Percentiles rank a stretch among this genome's conserved stretches.
phyloP scores from a whole-genome alignment of 1,284 basidiomycete genomes.

The Trichosporon sp. region DNA sequence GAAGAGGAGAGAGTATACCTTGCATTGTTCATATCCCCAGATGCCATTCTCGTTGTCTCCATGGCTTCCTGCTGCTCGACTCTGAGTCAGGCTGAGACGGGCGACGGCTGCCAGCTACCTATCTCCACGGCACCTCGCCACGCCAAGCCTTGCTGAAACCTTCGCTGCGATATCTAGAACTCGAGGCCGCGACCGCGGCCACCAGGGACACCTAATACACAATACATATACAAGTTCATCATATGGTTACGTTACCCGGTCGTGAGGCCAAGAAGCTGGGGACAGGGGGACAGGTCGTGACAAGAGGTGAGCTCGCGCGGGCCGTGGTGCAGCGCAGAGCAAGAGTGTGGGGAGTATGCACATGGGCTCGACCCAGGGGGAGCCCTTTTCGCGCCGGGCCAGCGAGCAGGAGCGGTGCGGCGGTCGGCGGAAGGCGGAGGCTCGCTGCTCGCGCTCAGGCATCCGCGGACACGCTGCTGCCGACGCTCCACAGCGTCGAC shows the following conservation, averaged over 20 bases:
- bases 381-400: neutral
- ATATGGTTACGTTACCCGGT: neutral
- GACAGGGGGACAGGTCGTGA: neutral
- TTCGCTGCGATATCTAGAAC: too few species aligned
- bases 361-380: neutral
- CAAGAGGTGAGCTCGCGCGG: neutral
- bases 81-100: too few species aligned
- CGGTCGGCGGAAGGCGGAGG: neutral
- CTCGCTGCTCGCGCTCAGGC: neutral
- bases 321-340: too few species aligned
- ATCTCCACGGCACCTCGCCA: too few species aligned
- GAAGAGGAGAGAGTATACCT: neutral
- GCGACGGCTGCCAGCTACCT: too few species aligned
- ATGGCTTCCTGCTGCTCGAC: neutral
- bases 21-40: constrained; percentile 8
- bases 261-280: neutral
- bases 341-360: neutral
- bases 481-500: constrained; percentile 29
- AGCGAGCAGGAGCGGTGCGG: too few species aligned
- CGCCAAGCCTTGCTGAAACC: too few species aligned
- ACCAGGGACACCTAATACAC: neutral
- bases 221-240: constrained; percentile 9
- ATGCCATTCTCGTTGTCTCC: neutral
- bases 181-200: too few species aligned
- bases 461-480: neutral